Percentiles rank a stretch among this genome's conserved stretches.
Evolutionary conservation across 177 flowering plant genomes (phyloP).

Genomic region (Tripterygium wilfordii): DNA sequence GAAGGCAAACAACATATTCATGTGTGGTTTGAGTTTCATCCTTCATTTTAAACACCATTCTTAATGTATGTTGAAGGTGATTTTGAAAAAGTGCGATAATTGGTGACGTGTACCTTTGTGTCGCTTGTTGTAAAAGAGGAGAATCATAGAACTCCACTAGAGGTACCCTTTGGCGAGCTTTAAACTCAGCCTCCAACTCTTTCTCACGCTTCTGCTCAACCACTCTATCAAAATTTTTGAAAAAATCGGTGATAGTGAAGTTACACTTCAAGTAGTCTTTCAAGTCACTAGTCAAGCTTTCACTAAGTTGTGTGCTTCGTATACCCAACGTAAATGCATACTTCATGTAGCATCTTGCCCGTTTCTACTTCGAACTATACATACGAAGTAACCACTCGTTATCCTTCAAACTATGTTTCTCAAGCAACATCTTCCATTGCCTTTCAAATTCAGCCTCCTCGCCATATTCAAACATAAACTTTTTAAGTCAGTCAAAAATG

Average conservation of each 20-base stretch:
- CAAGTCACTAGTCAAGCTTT: slow-evolving; percentile 6
- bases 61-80: too few relatives aligned
- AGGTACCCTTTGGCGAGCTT: too few relatives aligned
- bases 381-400: slow-evolving; percentile 1
- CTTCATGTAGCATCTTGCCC: neutral
- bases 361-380: slow-evolving; percentile 6
- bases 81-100: too few relatives aligned
- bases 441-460: neutral
- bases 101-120: too few relatives aligned
- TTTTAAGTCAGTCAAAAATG: neutral
- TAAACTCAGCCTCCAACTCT: neutral
- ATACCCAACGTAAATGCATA: too few relatives aligned
- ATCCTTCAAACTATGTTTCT: neutral
- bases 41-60: too few relatives aligned
- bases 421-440: neutral
- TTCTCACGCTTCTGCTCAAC: slow-evolving; percentile 4
- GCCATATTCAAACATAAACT: neutral
- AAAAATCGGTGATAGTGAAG: neutral
- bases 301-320: slow-evolving; percentile 10
- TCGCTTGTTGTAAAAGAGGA: too few relatives aligned
- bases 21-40: too few relatives aligned
- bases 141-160: too few relatives aligned
- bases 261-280: slow-evolving; percentile 2
- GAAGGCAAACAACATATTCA: too few relatives aligned
- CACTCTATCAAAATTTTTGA: slow-evolving; percentile 1